Conservation (phyloP, 331 rosid genomes). For the Malus hybrid region DNA sequence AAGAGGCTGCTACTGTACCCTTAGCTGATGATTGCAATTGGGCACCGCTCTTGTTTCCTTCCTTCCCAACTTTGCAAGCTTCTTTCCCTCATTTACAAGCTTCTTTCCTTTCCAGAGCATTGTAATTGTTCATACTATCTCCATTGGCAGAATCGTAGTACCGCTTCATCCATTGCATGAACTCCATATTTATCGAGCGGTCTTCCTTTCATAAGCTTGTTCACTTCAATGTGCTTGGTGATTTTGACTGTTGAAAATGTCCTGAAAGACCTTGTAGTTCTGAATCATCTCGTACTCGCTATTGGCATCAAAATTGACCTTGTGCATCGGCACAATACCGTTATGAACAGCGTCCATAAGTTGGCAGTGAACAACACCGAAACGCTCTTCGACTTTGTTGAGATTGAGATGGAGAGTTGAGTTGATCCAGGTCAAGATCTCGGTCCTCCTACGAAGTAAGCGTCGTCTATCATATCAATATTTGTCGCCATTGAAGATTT, state of each 20-base stretch:
- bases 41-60: slow-evolving; percentile 50
- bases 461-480: slow-evolving; percentile 85
- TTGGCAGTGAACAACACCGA: slow-evolving; percentile 94
- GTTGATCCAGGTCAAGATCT: slow-evolving; percentile 88
- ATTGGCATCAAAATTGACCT: slow-evolving; percentile 92
- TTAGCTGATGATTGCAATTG: slow-evolving; percentile 53
- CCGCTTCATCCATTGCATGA: slow-evolving; percentile 96
- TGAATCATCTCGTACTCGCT: slow-evolving; percentile 94
- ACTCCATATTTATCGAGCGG: slow-evolving; percentile 85
- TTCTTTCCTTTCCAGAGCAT: slow-evolving; percentile 81
- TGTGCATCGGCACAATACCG: slow-evolving; percentile 94
- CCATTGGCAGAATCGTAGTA: slow-evolving; percentile 77
- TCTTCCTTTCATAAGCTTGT: slow-evolving; percentile 84
- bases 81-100: slow-evolving; percentile 79
- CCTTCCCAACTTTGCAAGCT: slow-evolving; percentile 78
- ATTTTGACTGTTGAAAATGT: slow-evolving; percentile 83
- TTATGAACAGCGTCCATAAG: slow-evolving; percentile 85
- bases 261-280: slow-evolving; percentile 95
- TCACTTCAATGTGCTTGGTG: slow-evolving; percentile 89
- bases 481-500: slow-evolving; percentile 55
- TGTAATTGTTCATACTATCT: slow-evolving; percentile 42
- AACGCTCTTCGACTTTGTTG: slow-evolving; percentile 90
- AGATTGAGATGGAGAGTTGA: slow-evolving; percentile 82
- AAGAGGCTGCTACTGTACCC: slow-evolving; percentile 24
- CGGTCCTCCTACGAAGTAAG: slow-evolving; percentile 96